Evolutionary conservation across 129 eudicot species (phyloP).

Genomic region (Pseudognaphalium luteoalbum): DNA sequence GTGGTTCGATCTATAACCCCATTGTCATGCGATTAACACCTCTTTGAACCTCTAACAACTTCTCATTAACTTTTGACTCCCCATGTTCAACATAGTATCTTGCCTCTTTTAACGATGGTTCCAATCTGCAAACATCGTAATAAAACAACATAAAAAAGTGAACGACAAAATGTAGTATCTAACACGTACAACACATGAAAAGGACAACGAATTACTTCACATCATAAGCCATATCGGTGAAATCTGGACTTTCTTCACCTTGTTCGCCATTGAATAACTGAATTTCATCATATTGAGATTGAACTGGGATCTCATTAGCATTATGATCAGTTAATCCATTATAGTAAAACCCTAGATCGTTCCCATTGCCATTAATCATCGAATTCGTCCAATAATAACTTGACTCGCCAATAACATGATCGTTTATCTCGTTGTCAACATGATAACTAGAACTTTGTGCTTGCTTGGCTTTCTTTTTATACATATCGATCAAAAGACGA

Average conservation of each 20-base stretch:
- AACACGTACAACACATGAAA: not conserved
- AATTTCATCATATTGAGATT: conserved; percentile 6
- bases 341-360: conserved; percentile 13
- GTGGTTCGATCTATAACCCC: not conserved
- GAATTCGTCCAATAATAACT: not conserved
- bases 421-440: not conserved
- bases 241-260: conserved; percentile 3
- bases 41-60: conserved; percentile 2
- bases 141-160: not conserved
- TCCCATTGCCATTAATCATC: not conserved
- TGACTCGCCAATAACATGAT: conserved; percentile 11
- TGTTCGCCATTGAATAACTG: not conserved
- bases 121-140: conserved; percentile 1
- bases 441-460: not conserved
- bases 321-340: conserved; percentile 12
- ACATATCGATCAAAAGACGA: conserved; percentile 18
- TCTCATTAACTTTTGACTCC: not conserved
- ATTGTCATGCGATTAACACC: conserved; percentile 3
- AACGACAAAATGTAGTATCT: not conserved
- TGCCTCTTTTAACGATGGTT: not conserved
- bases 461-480: conserved; percentile 10
- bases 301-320: conserved; percentile 6
- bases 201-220: not conserved
- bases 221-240: not conserved
- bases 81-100: not conserved